Evolutionary conservation across 306 rosid species (phyloP), one percentile per base, ranked within the genome.

Genomic region (Ormosia semicastrata): DNA sequence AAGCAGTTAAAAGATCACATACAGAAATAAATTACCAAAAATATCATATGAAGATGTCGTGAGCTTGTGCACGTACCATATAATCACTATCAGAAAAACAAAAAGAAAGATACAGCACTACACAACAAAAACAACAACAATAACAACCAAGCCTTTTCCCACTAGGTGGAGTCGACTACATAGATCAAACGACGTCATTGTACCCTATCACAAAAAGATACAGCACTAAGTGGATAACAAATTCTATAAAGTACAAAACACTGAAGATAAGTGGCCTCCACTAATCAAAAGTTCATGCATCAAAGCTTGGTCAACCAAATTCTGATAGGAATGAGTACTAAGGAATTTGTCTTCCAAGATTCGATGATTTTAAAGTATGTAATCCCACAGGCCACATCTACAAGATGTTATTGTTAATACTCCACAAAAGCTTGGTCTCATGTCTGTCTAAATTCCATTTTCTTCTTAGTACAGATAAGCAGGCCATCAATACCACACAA

Each of bases 221-320:
- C 15, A 58, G 9, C 69, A 13, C 14, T 18, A 39, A 11, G 69
- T 40, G 30, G 32, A 59, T 36, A 75, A 29, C 5, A 75, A 40
- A 36, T 39, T 65, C 4, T 40, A 13, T 63, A 30, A 43, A 30
- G 70, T 59, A 60, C 72, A 47, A 43, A 59, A 65, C 75, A 41
- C 33, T 13, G 80, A 75, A 75, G 68, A 58, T 66, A 53, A 79
- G 70, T 69, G 77, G 49, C 39, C 34, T 54, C 34, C 75, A 57
- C 62, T 7, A 11, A 10, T 17, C 17, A 46, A 70, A 30, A 30
- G 66, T 59, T 24, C 84, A 62, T n/a, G 36, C 57, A 71, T 30
- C 40, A 33, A 58, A 4, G 60, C 43, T 69, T 29, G 53, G 11
- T 7, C 56, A 34, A 71, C 66, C 52, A 69, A 47, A 59, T 71